Evolutionary conservation across 1,284 basidiomycete genomes (phyloP).

Genomic region (Boletellus deceptivus): DNA sequence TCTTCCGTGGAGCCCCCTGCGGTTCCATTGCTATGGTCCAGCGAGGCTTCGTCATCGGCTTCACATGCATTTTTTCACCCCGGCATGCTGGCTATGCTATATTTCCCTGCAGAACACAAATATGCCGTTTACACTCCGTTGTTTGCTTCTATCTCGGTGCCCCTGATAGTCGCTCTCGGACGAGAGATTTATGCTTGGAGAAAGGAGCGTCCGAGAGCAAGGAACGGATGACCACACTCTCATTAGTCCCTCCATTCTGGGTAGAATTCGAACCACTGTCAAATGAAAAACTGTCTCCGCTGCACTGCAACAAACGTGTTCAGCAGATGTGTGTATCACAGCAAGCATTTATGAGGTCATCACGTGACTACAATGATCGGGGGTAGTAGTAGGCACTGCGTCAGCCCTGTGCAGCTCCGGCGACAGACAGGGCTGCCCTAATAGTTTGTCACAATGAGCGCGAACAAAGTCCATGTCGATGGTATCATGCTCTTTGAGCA

Average conservation of each 20-base stretch:
- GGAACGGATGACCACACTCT: constrained; percentile 19
- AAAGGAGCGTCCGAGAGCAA: constrained; percentile 24
- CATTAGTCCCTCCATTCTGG: constrained; percentile 1
- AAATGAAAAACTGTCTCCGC: constrained; percentile 12
- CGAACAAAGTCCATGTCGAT: constrained; percentile 62
- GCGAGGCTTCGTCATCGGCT: constrained; percentile 66
- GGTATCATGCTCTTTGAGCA: constrained; percentile 87
- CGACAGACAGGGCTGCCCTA: constrained; percentile 9
- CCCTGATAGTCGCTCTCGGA: constrained; percentile 71
- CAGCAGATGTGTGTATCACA: not conserved
- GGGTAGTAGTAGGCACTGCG: constrained; percentile 6
- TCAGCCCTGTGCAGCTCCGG: constrained; percentile 1
- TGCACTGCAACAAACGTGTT: constrained; percentile 21
- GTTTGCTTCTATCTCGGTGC: constrained; percentile 86
- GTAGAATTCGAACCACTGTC: constrained; percentile 8
- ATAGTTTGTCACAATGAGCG: constrained; percentile 35
- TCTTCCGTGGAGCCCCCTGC: constrained; percentile 38
- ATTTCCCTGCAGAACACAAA: constrained; percentile 96
- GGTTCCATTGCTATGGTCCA: constrained; percentile 58
- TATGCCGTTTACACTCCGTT: constrained; percentile 93
- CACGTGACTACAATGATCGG: constrained; percentile 30
- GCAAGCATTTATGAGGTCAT: not conserved
- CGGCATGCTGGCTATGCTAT: constrained; percentile 91
- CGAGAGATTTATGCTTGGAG: constrained; percentile 67
- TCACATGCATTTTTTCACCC: constrained; percentile 97